A percentile compares a stretch with the other conserved stretches of the same genome.
Evolutionary conservation across 257 asterid species (phyloP).

Genomic region (Nicotiana knightiana): DNA sequence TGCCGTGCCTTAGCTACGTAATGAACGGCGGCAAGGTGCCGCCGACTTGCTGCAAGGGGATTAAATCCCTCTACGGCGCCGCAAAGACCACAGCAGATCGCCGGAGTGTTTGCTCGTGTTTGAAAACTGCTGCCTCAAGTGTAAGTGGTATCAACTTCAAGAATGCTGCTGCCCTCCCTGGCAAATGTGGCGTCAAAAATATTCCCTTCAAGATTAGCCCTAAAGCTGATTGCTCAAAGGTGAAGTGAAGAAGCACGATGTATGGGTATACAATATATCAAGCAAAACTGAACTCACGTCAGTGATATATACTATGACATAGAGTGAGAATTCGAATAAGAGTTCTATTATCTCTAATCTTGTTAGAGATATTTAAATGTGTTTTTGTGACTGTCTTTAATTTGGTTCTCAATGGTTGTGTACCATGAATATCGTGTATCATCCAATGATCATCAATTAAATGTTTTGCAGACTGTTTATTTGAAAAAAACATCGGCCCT

Average conservation of each 20-base stretch:
- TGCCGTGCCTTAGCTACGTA: constrained; percentile 20
- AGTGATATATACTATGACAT: not conserved
- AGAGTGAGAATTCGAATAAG: not conserved
- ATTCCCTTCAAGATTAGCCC: constrained; percentile 23
- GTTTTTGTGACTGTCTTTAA: not conserved
- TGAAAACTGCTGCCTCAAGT: constrained; percentile 10
- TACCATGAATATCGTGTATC: not conserved
- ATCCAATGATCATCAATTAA: no score
- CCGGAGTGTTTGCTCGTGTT: constrained; percentile 23
- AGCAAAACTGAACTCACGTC: no score
- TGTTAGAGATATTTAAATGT: not conserved
- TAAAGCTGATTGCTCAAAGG: constrained; percentile 22
- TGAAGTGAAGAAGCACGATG: not conserved
- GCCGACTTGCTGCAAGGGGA: constrained; percentile 14
- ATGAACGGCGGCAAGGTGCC: not conserved
- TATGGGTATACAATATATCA: not conserved
- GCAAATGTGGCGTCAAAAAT: constrained; percentile 21
- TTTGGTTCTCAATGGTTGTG: not conserved
- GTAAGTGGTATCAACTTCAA: not conserved
- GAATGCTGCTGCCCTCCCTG: constrained; percentile 19
- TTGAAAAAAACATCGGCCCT: no score
- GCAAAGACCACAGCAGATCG: constrained; percentile 17
- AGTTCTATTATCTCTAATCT: not conserved
- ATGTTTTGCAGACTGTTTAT: no score
- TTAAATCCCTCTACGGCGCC: not conserved